Conservation (phyloP, 169 alveolate species). For the Eimeria brunetti region DNA sequence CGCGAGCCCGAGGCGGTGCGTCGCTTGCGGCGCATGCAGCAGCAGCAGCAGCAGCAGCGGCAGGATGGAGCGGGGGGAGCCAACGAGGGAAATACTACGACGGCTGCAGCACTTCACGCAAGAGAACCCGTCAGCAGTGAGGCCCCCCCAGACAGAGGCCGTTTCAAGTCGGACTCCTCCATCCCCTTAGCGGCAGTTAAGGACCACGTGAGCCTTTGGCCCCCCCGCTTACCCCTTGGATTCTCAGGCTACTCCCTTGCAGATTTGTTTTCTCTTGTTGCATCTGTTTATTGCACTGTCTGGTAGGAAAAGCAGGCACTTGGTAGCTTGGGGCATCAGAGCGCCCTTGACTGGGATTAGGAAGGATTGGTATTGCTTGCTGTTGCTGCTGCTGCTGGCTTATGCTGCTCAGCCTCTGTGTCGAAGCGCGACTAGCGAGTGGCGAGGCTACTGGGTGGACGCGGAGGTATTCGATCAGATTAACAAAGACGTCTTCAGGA, state of each 20-base stretch:
- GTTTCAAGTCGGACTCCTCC: constrained; percentile 64
- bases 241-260: background rate
- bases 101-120: background rate
- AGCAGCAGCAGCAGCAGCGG: constrained; percentile 25
- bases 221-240: background rate
- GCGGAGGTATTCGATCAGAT: constrained; percentile 81
- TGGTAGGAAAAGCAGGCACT: background rate
- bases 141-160: constrained; percentile 60
- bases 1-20: constrained; percentile 79
- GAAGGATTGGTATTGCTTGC: background rate
- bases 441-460: constrained; percentile 82
- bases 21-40: constrained; percentile 71
- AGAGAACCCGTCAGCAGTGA: background rate
- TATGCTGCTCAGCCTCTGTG: constrained; percentile 74
- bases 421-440: constrained; percentile 73
- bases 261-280: background rate
- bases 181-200: constrained; percentile 2
- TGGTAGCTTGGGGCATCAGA: background rate
- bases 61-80: constrained; percentile 29
- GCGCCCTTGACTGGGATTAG: background rate
- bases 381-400: background rate
- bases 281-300: background rate
- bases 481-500: constrained; percentile 82
- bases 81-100: background rate
- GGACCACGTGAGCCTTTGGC: background rate